phyloP scores from a whole-genome alignment of 805 yeast genomes.

The Zygosaccharomyces bailii region DNA sequence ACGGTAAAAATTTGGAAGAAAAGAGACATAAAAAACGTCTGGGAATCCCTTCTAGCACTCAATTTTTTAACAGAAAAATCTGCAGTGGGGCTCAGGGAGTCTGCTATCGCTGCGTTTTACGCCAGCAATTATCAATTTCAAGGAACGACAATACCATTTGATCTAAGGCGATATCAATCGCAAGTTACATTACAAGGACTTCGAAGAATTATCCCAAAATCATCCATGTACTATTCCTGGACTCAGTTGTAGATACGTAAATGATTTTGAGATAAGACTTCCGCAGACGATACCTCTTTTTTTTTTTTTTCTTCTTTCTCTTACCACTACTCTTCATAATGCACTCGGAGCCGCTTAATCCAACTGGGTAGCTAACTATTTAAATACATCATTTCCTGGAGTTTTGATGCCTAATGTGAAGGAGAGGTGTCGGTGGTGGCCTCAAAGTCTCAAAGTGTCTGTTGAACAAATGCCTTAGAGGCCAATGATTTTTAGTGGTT shows the following conservation, averaged over 20 bases:
- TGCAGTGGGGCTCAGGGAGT: slow-evolving; percentile 42
- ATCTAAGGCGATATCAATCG: slow-evolving; percentile 48
- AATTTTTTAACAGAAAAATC: slow-evolving; percentile 51
- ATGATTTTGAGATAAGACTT: not conserved
- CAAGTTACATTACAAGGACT: slow-evolving; percentile 53
- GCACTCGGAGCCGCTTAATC: not conserved
- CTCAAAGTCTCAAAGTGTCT: no score
- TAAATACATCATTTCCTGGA: slow-evolving; percentile 1
- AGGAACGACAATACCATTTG: slow-evolving; percentile 36
- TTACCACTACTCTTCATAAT: not conserved
- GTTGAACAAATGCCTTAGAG: no score
- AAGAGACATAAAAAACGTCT: slow-evolving; percentile 58
- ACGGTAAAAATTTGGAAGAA: slow-evolving; percentile 56
- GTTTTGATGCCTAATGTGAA: not conserved
- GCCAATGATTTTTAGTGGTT: not conserved
- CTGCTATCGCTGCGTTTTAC: slow-evolving; percentile 39
- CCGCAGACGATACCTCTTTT: not conserved
- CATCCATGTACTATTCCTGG: slow-evolving; percentile 34
- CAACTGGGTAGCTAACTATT: slow-evolving; percentile 4
- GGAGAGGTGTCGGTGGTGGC: not conserved
- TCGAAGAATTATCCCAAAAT: slow-evolving; percentile 32
- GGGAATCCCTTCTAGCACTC: slow-evolving; percentile 65
- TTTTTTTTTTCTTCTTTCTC: slow-evolving; percentile 1
- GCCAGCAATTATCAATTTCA: slow-evolving; percentile 41
- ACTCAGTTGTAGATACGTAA: slow-evolving; percentile 26